Evolutionary conservation across 345 rosid species (phyloP).

Genomic region (Salix brachista): DNA sequence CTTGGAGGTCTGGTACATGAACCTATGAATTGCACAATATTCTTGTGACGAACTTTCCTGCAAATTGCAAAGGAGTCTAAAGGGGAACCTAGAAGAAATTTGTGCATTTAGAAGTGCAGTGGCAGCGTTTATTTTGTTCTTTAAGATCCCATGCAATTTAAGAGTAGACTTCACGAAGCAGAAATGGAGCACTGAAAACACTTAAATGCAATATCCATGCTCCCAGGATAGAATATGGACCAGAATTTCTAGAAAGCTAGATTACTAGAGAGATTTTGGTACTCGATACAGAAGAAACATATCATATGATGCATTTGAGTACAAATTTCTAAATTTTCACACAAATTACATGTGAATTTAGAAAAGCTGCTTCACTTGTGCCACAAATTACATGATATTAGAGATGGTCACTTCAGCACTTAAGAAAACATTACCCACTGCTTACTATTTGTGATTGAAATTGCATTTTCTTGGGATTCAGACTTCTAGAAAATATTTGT

Average conservation of each 20-base stretch:
- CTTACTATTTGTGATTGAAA: neutral
- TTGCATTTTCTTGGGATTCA: neutral
- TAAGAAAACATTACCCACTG: neutral
- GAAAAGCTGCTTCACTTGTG: neutral
- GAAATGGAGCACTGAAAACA: neutral
- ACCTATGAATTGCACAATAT: conserved; percentile 61
- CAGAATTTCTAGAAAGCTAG: neutral
- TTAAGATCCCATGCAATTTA: neutral
- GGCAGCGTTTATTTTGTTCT: neutral
- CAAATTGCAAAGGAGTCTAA: neutral
- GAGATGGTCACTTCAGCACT: neutral
- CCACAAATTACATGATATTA: neutral
- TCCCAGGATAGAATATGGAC: neutral
- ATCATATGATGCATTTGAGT: neutral
- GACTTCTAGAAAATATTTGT: neutral
- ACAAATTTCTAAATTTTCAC: neutral
- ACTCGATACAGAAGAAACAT: neutral
- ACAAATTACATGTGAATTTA: neutral
- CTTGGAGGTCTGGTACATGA: conserved; percentile 55
- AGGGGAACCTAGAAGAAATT: neutral
- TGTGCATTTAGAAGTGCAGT: neutral
- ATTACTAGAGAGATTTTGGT: neutral
- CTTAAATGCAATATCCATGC: neutral
- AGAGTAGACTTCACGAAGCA: neutral
- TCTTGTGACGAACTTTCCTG: conserved; percentile 62